Evolutionary conservation across 2,329 filamentous ascomycete genomes (phyloP), one percentile per base, ranked within the genome.

Genomic region (Magnaporthiopsis rhizophila): DNA sequence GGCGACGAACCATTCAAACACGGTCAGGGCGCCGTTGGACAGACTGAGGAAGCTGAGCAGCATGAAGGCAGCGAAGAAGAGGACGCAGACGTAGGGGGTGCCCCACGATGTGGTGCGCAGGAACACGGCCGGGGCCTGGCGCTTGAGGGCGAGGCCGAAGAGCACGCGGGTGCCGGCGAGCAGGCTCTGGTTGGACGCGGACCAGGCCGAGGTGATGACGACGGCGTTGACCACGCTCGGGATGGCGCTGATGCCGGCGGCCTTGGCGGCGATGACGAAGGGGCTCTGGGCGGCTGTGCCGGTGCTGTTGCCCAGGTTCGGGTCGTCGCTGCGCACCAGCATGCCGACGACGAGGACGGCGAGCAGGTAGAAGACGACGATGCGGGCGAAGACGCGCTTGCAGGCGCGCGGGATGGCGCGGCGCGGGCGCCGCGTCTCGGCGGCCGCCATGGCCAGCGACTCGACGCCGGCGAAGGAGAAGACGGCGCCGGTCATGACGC

Each of bases 221-320:
- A 92, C 80, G 50, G 89, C 89, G 72, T 94, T 94, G 75, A 93
- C 87, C 64, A 93, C 83, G 7, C 85, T 86, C 0, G 89, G 87
- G 5, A 92, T 82, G 8, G 82, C 87, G 5, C 79, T 80, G 65
- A 92, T 87, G 0, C 87, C 86, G 2, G 89, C 89, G 36, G 85
- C 82, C 13, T 83, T 80, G 53, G 88, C 86, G 24, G 89, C 90
- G 67, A 92, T 90, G 65, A 93, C 89, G 70, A 88, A 91, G 13
- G 87, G 88, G 72, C 74, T 78, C 71, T 83, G 78, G 1, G 81
- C 80, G 3, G 82, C 87, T 59, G 65, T 67, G 59, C 79, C 80
- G 57, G 77, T 77, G 59, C 77, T 77, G 66, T 77, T 81, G 34
- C 82, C 74, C 28, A 91, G 82, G 12, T 76, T 74, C 0, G 76